These are phyloP conservation scores for Neopestalotiopsis sp. DNA, from an alignment of 2,329 filamentous ascomycete species.

Conservation along the genomic window DNA sequence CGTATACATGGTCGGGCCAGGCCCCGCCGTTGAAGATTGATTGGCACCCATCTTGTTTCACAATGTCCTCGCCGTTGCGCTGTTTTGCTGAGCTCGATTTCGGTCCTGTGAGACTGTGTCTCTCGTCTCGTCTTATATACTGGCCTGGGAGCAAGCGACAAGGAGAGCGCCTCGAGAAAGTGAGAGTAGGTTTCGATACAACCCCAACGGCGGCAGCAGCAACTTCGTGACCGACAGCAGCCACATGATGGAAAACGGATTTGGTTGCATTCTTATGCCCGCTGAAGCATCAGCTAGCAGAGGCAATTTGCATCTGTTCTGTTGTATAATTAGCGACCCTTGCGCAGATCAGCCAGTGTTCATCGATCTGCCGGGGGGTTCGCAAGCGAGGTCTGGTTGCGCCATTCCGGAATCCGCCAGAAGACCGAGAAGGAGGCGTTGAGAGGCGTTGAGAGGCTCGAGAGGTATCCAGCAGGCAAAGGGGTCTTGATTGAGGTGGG, in stretches of 20 bases:
- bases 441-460: too few relatives aligned
- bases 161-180: not conserved
- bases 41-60: slow-evolving; percentile 17
- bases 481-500: not conserved
- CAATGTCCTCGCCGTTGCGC: not conserved
- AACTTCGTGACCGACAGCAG: too few relatives aligned
- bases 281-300: not conserved
- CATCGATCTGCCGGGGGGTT: not conserved
- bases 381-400: not conserved
- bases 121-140: not conserved
- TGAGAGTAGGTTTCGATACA: not conserved
- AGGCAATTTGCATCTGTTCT: not conserved
- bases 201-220: not conserved
- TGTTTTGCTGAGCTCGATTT: not conserved
- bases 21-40: slow-evolving; percentile 17
- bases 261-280: slow-evolving; percentile 1
- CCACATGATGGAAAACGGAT: not conserved
- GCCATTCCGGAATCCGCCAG: not conserved
- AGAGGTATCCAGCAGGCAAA: not conserved
- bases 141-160: not conserved
- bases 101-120: not conserved
- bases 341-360: slow-evolving; percentile 1
- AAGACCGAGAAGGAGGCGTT: not conserved
- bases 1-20: slow-evolving; percentile 31
- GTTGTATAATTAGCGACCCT: not conserved